Conservation (phyloP, 2,329 filamentous ascomycete species). For the Decorospora gaudefroyi region DNA sequence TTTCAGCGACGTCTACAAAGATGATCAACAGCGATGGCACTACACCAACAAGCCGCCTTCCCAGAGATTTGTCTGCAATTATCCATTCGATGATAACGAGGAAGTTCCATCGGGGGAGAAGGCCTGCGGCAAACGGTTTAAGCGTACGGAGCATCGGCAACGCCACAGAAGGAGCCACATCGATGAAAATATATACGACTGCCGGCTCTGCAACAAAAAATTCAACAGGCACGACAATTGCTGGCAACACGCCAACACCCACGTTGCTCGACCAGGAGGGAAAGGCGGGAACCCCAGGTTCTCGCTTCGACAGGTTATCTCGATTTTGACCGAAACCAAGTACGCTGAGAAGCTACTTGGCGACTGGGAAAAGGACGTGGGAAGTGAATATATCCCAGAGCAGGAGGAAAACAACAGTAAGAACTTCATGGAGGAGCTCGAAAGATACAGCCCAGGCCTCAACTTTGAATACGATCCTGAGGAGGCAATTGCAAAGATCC, state of each 20-base stretch:
- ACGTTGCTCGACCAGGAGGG: conserved; percentile 33
- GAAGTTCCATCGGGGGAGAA: not conserved
- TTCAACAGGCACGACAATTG: conserved; percentile 46
- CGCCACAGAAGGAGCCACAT: too few relatives aligned
- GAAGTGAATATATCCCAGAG: conserved; percentile 17
- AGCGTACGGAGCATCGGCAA: conserved; percentile 40
- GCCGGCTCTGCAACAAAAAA: conserved; percentile 30
- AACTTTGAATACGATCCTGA: conserved; percentile 4
- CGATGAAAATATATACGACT: conserved; percentile 33
- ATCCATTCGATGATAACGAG: conserved; percentile 5
- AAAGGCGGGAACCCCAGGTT: conserved; percentile 35
- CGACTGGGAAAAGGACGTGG: conserved; percentile 27
- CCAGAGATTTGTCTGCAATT: conserved; percentile 7
- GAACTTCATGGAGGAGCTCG: conserved; percentile 2
- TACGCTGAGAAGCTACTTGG: conserved; percentile 37
- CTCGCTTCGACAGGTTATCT: conserved; percentile 30
- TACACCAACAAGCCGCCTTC: conserved; percentile 4
- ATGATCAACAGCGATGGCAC: too few relatives aligned
- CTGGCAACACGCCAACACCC: conserved; percentile 41
- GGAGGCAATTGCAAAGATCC: conserved; percentile 6
- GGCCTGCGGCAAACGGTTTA: conserved; percentile 25
- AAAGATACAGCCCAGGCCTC: not conserved
- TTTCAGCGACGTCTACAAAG: conserved; percentile 7
- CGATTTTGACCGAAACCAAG: conserved; percentile 33
- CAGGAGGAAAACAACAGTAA: conserved; percentile 15